Base-by-base conservation (phyloP, 495 filamentous ascomycete genomes). In the Tuber borchii region DNA sequence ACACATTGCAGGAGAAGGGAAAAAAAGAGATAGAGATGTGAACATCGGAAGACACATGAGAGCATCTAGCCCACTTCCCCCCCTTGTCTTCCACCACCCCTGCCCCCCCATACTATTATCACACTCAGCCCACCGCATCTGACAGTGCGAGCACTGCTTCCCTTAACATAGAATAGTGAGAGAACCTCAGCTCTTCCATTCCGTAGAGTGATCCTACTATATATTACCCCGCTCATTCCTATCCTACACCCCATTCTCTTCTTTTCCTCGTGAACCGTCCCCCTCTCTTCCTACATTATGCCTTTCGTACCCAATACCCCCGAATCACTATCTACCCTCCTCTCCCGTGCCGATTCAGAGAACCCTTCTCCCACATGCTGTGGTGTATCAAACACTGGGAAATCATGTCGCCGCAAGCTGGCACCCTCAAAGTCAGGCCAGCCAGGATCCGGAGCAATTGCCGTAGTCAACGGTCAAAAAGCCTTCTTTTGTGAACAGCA, bases 401-500 rank as follows among this genome's bases (percentile, higher is more conserved):
- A 90, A 43, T 91, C 92, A 26, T 99, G 95, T 73, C 82, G 83
- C 51, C 82, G 83, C 80, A 70, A 86, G 76, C 73, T 82, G 75
- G 77, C 82, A 73, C 40, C 77, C 85, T 45, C 76, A 10, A 70
- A 71, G 22, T 76, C 71, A 12, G 76, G 74, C n/a, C 45, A 83
- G 34, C 79, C 83, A 71, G 73, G 83, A 45, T 82, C 81, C 1
- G 83, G 83, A 37, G 75, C 80, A 74, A 84, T 81, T 44, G 84
- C 70, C 80, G 86, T 73, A 71, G 82, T 85, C 22, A 80, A 79
- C 74, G 86, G 85, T 43, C 84, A 85, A 34, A 84, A 87, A 16
- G 87, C 87, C 43, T 89, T 88, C 73, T 99, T 93, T 83, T 99
- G 95, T 87, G 96, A 93, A 91, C 92, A 96, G 82, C 95, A 99